phyloP scores from a whole-genome alignment of 192 early-diverging fungal species.

The Linnemannia schmuckeri region DNA sequence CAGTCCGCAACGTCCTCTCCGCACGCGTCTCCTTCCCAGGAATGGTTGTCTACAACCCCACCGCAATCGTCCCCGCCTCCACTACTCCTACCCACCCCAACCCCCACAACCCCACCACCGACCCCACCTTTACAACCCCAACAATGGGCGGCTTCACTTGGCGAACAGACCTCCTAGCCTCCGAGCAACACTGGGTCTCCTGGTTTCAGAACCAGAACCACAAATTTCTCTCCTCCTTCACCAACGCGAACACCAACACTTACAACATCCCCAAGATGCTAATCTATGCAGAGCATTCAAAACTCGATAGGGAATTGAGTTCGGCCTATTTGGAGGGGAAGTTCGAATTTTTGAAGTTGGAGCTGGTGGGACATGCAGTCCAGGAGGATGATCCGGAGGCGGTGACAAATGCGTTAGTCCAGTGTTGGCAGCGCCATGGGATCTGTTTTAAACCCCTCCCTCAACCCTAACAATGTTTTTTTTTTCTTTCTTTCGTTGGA shows the following conservation, averaged over 20 bases:
- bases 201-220: slow-evolving; percentile 24
- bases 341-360: slow-evolving; percentile 8
- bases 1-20: slow-evolving; percentile 17
- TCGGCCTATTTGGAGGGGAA: slow-evolving; percentile 3
- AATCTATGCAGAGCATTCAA: slow-evolving; percentile 1
- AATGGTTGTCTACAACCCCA: slow-evolving; percentile 11
- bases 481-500: too few species aligned
- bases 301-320: slow-evolving; percentile 20
- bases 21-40: slow-evolving; percentile 36
- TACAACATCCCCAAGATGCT: slow-evolving; percentile 6
- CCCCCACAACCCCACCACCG: too few species aligned
- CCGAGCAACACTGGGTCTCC: background rate
- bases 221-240: slow-evolving; percentile 20
- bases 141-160: slow-evolving; percentile 19
- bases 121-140: background rate
- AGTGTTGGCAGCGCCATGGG: slow-evolving; percentile 19
- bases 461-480: too few species aligned
- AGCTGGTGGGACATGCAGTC: slow-evolving; percentile 14
- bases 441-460: background rate
- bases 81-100: background rate
- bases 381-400: slow-evolving; percentile 34
- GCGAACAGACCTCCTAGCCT: slow-evolving; percentile 16
- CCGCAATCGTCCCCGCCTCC: background rate
- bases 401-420: background rate
- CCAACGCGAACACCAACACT: background rate